A percentile compares a stretch with the other conserved stretches of the same genome.
Evolutionary conservation across 371 early-diverging fungal species (phyloP).

Genomic region (Circinella umbellata): DNA sequence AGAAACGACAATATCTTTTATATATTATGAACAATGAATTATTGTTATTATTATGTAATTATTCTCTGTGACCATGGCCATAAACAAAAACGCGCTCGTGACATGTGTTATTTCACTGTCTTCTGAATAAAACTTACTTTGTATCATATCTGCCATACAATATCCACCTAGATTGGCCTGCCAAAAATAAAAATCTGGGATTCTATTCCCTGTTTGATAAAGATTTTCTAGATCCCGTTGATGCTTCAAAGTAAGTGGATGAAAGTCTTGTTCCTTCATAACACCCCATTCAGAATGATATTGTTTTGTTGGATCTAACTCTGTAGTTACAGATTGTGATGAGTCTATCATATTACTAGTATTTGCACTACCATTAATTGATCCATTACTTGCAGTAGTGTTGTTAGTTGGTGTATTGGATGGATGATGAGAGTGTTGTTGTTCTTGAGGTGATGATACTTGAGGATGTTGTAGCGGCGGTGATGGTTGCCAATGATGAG

Average conservation of each 20-base stretch:
- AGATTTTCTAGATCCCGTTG: constrained; percentile 49
- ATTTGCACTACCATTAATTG: neutral
- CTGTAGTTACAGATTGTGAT: neutral
- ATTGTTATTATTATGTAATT: too few species aligned
- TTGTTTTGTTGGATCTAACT: constrained; percentile 9
- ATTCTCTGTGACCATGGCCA: neutral
- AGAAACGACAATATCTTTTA: constrained; percentile 43
- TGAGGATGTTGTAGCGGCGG: neutral
- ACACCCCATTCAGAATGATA: constrained; percentile 56
- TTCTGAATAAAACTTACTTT: constrained; percentile 31
- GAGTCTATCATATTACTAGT: neutral
- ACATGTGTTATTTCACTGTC: neutral
- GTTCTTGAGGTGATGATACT: neutral
- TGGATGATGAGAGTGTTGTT: neutral
- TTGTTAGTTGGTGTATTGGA: neutral
- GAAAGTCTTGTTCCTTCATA: constrained; percentile 49
- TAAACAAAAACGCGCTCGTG: neutral
- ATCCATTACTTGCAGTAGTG: neutral
- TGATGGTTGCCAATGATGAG: neutral
- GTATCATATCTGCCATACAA: constrained; percentile 57
- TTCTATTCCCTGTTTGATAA: constrained; percentile 30
- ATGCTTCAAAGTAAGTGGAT: constrained; percentile 48
- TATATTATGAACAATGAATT: too few species aligned
- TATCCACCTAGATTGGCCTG: constrained; percentile 58
- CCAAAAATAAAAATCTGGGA: constrained; percentile 55